Base-by-base conservation (phyloP, 495 filamentous ascomycete species). In the Xanthoparmelia taractica region DNA sequence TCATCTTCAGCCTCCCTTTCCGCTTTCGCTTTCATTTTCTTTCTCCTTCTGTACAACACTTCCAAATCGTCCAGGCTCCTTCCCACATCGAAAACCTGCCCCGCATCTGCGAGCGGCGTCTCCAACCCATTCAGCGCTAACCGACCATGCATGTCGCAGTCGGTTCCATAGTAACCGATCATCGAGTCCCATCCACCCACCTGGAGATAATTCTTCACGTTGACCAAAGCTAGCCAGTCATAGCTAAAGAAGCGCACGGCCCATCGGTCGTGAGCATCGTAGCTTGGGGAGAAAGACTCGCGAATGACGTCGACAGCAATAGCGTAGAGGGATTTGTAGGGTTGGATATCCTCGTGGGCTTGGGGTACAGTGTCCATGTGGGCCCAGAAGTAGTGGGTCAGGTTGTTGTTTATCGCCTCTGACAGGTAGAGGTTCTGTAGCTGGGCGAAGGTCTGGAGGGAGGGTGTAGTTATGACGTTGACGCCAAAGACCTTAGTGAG, bases 391-490 rank as follows among this genome's bases (percentile, higher is more conserved):
- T 77, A 87, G 68, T 78, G 70, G 20, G 70, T 72, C 76, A 82
- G 84, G 38, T 75, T 69, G 38, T 75, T 72, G 57, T 77, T 68
- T 20, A 82, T 70, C 43, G 81, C 74, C 45, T 76, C 71, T 47
- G 66, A 71, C 45, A 86, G 76, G 67, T 78, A 84, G 70, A 84
- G 85, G 67, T 86, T 87, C 63, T 87, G 85, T 29, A 86, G 73
- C 64, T 87, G 85, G 8, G 85, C 78, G 60, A 87, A 87, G 38
- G 67, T 80, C 40, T 86, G 73, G 13, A 86, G 77, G 6, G 79
- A 80, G 0, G 85, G 82, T 2, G 82, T 84, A 34, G 75, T 74
- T 11, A 87, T 62, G 50, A 87, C 67, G 57, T 83, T 81, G 50
- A 87, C 82, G 18, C 85, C 83, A 33, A 84, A 78, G 15, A 66